These are phyloP conservation scores for Cladosporium colombiae DNA, from an alignment of 2,329 filamentous ascomycete genomes.

Conservation along the genomic window DNA sequence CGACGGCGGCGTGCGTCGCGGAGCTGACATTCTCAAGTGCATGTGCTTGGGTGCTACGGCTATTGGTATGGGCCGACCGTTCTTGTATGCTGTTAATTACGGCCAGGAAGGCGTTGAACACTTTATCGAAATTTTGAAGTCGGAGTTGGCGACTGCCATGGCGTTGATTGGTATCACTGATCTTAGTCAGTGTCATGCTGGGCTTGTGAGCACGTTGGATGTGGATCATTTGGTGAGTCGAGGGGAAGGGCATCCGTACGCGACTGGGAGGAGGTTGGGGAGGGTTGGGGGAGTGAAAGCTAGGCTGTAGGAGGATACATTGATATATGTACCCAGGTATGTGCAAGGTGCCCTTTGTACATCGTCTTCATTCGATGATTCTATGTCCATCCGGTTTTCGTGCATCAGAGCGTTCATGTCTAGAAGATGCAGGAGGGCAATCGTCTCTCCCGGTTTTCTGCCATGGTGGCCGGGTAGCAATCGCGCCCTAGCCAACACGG, in stretches of 20 bases:
- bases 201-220: slow-evolving; percentile 56
- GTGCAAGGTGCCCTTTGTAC: background rate
- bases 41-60: slow-evolving; percentile 45
- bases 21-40: slow-evolving; percentile 57
- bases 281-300: background rate
- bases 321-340: background rate
- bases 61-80: slow-evolving; percentile 59
- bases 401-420: background rate
- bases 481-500: background rate
- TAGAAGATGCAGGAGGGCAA: background rate
- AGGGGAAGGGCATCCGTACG: slow-evolving; percentile 30
- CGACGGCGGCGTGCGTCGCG: slow-evolving; percentile 57
- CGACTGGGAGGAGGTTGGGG: slow-evolving; percentile 26
- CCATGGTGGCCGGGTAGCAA: background rate
- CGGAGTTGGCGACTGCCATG: slow-evolving; percentile 65
- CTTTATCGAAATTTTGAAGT: slow-evolving; percentile 35
- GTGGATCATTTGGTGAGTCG: slow-evolving; percentile 51
- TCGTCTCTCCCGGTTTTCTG: background rate
- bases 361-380: background rate
- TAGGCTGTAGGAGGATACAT: slow-evolving; percentile 15
- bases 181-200: slow-evolving; percentile 60
- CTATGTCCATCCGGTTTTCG: background rate
- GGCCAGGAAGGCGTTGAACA: slow-evolving; percentile 57
- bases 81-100: slow-evolving; percentile 59
- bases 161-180: slow-evolving; percentile 63